Conservation (phyloP, 352 stramenopile species). For the Phytophthora litchii region DNA sequence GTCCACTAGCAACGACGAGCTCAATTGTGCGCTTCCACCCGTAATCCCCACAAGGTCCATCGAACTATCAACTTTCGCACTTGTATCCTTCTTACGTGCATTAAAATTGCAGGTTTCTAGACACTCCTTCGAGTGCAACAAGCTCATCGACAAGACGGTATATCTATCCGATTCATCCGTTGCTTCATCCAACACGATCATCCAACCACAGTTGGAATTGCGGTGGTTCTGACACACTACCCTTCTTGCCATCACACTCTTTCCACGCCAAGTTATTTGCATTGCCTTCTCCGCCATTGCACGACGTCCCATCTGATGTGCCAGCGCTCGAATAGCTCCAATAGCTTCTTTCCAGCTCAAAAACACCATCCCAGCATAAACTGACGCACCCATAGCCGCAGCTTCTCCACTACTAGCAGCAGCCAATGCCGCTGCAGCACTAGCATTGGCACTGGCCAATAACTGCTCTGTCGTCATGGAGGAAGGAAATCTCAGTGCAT, state of each 20-base stretch:
- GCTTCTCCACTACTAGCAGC: slow-evolving; percentile 7
- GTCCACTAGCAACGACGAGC: slow-evolving; percentile 54
- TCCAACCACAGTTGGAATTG: slow-evolving; percentile 76
- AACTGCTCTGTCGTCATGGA: slow-evolving; percentile 36
- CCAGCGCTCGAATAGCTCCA: slow-evolving; percentile 50
- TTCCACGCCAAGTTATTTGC: slow-evolving; percentile 49
- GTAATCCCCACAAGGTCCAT: not conserved
- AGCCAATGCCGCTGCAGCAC: slow-evolving; percentile 1
- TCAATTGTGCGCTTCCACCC: not conserved
- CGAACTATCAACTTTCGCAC: slow-evolving; percentile 1
- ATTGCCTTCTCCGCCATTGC: slow-evolving; percentile 57
- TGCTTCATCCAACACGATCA: slow-evolving; percentile 62
- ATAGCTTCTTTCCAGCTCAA: slow-evolving; percentile 67
- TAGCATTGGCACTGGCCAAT: slow-evolving; percentile 16
- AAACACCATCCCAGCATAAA: slow-evolving; percentile 57
- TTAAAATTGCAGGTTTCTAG: slow-evolving; percentile 81
- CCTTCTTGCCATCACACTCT: slow-evolving; percentile 51
- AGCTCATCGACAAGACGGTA: slow-evolving; percentile 57
- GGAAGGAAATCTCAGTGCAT: slow-evolving; percentile 35
- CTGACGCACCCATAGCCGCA: slow-evolving; percentile 31
- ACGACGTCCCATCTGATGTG: slow-evolving; percentile 63
- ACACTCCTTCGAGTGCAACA: slow-evolving; percentile 76
- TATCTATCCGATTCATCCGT: slow-evolving; percentile 44
- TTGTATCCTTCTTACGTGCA: slow-evolving; percentile 52
- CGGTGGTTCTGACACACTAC: slow-evolving; percentile 77